phyloP scores from a whole-genome alignment of 495 filamentous ascomycete genomes.

The Tuber melanosporum region DNA sequence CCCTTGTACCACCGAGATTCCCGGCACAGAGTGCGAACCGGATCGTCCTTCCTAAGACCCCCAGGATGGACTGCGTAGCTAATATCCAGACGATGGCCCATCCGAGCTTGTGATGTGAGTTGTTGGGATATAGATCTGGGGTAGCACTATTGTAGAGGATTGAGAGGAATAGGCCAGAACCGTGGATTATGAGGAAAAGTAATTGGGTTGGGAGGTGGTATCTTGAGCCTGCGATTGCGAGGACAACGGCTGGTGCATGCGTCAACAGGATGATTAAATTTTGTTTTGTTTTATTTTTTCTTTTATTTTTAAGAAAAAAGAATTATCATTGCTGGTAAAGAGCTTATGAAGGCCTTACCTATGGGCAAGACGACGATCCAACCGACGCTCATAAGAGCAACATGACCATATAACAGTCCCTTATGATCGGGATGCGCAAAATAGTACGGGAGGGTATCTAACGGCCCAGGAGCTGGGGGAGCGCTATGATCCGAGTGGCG shows the following conservation, averaged over 20 bases:
- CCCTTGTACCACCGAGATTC: constrained; percentile 26
- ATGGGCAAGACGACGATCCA: constrained; percentile 83
- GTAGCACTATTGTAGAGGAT: constrained; percentile 75
- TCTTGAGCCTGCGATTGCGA: constrained; percentile 74
- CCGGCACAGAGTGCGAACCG: constrained; percentile 13
- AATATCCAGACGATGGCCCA: constrained; percentile 76
- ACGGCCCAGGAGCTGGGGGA: constrained; percentile 4
- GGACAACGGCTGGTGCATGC: constrained; percentile 63
- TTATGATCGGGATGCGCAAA: constrained; percentile 63
- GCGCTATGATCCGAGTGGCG: constrained; percentile 15
- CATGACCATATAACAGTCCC: constrained; percentile 67
- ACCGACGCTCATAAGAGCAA: constrained; percentile 66
- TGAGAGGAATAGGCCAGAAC: constrained; percentile 61
- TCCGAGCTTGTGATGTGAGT: constrained; percentile 81
- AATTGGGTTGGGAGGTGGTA: constrained; percentile 68
- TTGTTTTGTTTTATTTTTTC: not conserved
- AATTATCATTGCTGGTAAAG: not conserved
- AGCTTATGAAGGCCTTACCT: constrained; percentile 50
- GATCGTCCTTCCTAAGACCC: constrained; percentile 53
- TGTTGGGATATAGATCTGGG: constrained; percentile 81
- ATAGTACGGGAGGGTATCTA: constrained; percentile 57
- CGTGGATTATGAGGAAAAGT: constrained; percentile 66
- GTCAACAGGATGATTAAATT: constrained; percentile 62
- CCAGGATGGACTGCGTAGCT: constrained; percentile 60
- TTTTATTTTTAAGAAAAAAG: not conserved